Evolutionary conservation across 2,329 filamentous ascomycete species (phyloP).

Genomic region (Daldinia sp.): DNA sequence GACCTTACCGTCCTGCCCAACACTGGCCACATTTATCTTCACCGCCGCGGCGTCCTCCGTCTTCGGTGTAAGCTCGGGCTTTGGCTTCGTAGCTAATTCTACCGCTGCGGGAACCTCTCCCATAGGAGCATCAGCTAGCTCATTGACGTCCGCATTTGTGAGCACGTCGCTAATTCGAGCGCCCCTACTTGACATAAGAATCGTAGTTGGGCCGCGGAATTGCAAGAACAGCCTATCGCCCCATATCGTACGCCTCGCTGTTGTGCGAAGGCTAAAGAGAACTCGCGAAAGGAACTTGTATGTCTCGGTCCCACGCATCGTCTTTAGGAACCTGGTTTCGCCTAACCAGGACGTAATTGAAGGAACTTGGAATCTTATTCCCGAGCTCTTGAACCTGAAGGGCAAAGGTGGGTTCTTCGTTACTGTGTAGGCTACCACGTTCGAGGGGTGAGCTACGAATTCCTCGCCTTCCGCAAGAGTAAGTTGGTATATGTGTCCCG

Average conservation of each 20-base stretch:
- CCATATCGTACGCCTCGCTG: slow-evolving; percentile 84
- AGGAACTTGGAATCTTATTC: slow-evolving; percentile 82
- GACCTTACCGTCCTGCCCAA: slow-evolving; percentile 71
- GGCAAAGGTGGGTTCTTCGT: slow-evolving; percentile 77
- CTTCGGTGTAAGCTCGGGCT: slow-evolving; percentile 42
- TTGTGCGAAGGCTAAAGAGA: slow-evolving; percentile 76
- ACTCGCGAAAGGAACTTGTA: slow-evolving; percentile 75
- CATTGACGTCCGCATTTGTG: slow-evolving; percentile 81
- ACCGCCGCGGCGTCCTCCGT: slow-evolving; percentile 50
- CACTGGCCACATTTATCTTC: slow-evolving; percentile 63
- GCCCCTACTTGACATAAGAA: slow-evolving; percentile 89
- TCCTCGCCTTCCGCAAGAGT: slow-evolving; percentile 83
- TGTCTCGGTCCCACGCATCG: slow-evolving; percentile 73
- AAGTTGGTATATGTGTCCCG: slow-evolving; percentile 89
- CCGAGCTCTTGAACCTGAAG: slow-evolving; percentile 84
- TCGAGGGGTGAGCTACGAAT: slow-evolving; percentile 89
- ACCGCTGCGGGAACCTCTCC: slow-evolving; percentile 72
- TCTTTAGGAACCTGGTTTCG: slow-evolving; percentile 75
- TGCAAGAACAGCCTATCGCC: slow-evolving; percentile 91
- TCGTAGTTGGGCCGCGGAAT: slow-evolving; percentile 85
- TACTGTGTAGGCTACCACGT: slow-evolving; percentile 89
- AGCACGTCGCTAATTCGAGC: slow-evolving; percentile 80
- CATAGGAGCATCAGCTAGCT: slow-evolving; percentile 83
- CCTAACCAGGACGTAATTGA: slow-evolving; percentile 71
- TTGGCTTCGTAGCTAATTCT: slow-evolving; percentile 54